A percentile compares a stretch with the other conserved stretches of the same genome.
These are phyloP conservation scores for Mucor plumbeus DNA, from an alignment of 371 early-diverging fungal species.

Conservation along the genomic window DNA sequence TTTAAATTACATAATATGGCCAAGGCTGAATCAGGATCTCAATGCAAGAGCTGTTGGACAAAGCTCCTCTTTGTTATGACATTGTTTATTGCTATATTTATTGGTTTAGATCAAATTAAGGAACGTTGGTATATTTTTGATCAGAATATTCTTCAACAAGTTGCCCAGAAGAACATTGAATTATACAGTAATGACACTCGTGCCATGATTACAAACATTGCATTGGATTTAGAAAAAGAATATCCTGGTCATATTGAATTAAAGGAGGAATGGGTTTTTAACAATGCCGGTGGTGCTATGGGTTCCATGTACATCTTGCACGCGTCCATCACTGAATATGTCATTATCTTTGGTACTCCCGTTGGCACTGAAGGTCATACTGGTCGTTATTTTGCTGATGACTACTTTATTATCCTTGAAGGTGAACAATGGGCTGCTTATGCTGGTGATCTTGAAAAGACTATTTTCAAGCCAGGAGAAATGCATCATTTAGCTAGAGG, in stretches of 20 bases:
- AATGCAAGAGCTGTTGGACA: conserved; percentile 22
- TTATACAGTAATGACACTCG: conserved; percentile 40
- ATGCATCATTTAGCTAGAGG: conserved; percentile 60
- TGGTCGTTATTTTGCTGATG: conserved; percentile 57
- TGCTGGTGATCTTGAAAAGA: conserved; percentile 46
- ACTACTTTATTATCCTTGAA: conserved; percentile 62
- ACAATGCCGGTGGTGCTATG: conserved; percentile 66
- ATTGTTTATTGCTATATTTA: conserved; percentile 34
- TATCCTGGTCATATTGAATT: conserved; percentile 53
- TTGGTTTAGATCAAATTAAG: conserved; percentile 47
- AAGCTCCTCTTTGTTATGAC: conserved; percentile 35
- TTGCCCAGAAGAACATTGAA: conserved; percentile 54
- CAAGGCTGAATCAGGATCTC: conserved; percentile 5
- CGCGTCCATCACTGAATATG: conserved; percentile 59
- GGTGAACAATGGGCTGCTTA: conserved; percentile 63
- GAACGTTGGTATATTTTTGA: conserved; percentile 53
- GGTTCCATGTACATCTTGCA: conserved; percentile 61
- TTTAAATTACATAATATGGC: not conserved
- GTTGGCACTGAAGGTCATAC: conserved; percentile 64
- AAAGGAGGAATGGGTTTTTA: conserved; percentile 60
- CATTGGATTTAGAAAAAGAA: conserved; percentile 40
- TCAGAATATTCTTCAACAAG: conserved; percentile 43
- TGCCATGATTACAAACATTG: conserved; percentile 41
- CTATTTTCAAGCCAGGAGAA: conserved; percentile 52
- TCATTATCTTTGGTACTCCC: conserved; percentile 62